Evolutionary conservation across 2,329 filamentous ascomycete genomes (phyloP), one percentile per base, ranked within the genome.

Genomic region (Pseudogymnoascus sp.): DNA sequence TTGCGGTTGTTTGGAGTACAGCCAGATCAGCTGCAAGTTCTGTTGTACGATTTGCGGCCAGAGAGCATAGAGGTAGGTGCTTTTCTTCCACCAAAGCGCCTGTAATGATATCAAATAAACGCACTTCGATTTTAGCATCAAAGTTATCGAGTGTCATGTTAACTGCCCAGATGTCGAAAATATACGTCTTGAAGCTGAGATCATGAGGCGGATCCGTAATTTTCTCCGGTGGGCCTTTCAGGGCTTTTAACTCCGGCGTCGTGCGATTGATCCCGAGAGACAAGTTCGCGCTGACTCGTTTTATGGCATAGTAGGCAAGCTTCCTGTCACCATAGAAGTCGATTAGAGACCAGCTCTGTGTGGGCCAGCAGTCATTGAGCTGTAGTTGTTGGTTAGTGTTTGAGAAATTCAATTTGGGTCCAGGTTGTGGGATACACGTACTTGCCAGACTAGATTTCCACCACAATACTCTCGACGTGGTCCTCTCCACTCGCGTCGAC

Each of bases 281-380:
- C 13, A 36, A 36, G 33, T 36, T 36, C 33, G 33, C 33, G 33
- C 33, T 36, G 10, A 36, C 36, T 15, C 36, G 36, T 9, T 87
- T 87, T 71, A 91, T 86, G 0, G 87, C 83, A 69, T 83, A 90
- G 74, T 89, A 92, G 5, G 88, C 87, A 60, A 83, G 82, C 74
- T 92, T 92, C 36, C 88, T 88, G 4, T 88, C 82, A 25, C 87
- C 82, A 70, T 88, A 88, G 74, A 89, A 90, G 72, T 92, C 88
- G 62, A 83, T 85, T 65, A 92, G 88, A 10, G 86, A 76, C 84
- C 84, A 92, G 29, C 85, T 88, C 4, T 87, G 90, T 36, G 88
- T 87, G 1, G 88, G 88, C 87, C 87, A 92, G 76, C 87, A 91
- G 75, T 92, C 88, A 71, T 92, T 91, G 69, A 89, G 82, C 75